Percentiles rank a stretch among this genome's conserved stretches.
phyloP scores from a whole-genome alignment of 495 filamentous ascomycete species.

The Annulohypoxylon moriforme region DNA sequence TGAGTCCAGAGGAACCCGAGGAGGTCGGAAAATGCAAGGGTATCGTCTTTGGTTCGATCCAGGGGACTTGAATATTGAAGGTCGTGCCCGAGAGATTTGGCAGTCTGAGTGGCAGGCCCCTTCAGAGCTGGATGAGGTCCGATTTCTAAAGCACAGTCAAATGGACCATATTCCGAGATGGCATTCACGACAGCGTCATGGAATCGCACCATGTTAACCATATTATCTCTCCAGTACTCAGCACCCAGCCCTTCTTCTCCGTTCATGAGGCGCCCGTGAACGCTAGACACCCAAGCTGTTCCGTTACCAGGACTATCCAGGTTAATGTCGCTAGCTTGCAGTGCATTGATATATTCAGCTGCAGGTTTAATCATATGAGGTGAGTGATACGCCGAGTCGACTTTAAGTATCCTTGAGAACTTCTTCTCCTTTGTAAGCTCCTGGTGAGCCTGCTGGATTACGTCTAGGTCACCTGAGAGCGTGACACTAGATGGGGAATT shows the following conservation, averaged over 20 bases:
- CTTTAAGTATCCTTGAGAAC: slow-evolving; percentile 57
- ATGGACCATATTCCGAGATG: slow-evolving; percentile 48
- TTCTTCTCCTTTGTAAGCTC: slow-evolving; percentile 47
- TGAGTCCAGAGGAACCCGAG: slow-evolving; percentile 63
- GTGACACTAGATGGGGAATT: slow-evolving; percentile 55
- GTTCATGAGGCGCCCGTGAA: slow-evolving; percentile 43
- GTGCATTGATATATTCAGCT: slow-evolving; percentile 52
- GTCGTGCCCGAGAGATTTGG: slow-evolving; percentile 44
- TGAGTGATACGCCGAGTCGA: slow-evolving; percentile 72
- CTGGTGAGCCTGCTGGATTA: slow-evolving; percentile 50
- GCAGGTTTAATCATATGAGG: slow-evolving; percentile 64
- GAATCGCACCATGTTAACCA: slow-evolving; percentile 68
- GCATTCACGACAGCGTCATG: slow-evolving; percentile 61
- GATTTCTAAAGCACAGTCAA: slow-evolving; percentile 63
- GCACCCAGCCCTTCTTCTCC: slow-evolving; percentile 41
- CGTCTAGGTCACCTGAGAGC: slow-evolving; percentile 56
- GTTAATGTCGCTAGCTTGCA: slow-evolving; percentile 45
- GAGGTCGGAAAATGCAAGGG: slow-evolving; percentile 55
- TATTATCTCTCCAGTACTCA: slow-evolving; percentile 70
- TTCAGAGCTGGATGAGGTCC: slow-evolving; percentile 68
- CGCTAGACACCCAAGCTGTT: slow-evolving; percentile 54
- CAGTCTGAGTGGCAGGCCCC: slow-evolving; percentile 58
- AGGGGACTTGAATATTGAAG: slow-evolving; percentile 54
- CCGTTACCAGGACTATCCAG: slow-evolving; percentile 37
- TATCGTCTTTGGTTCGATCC: slow-evolving; percentile 49